A percentile compares a stretch with the other conserved stretches of the same genome.
These are phyloP conservation scores for Trichoderma sp. DNA, from an alignment of 2,329 filamentous ascomycete genomes.

Conservation along the genomic window DNA sequence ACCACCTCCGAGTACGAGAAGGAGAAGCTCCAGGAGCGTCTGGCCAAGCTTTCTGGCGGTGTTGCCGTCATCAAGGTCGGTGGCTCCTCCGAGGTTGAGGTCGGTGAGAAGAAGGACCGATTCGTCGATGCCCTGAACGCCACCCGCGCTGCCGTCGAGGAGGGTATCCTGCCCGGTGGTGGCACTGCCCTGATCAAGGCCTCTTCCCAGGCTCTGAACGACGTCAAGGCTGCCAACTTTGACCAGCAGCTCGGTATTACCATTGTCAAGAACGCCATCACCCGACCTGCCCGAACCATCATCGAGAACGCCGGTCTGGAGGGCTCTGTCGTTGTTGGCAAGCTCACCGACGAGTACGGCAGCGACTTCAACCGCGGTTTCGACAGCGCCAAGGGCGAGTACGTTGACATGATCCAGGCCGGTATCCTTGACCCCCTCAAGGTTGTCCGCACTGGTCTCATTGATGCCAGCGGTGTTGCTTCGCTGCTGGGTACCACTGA, in stretches of 20 bases:
- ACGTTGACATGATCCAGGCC: conserved; percentile 95
- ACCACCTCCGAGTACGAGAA: conserved; percentile 98
- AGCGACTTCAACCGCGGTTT: conserved; percentile 97
- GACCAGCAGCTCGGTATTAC: conserved; percentile 98
- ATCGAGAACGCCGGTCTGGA: conserved; percentile 97
- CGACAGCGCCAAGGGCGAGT: conserved; percentile 95
- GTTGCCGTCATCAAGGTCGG: conserved; percentile 99
- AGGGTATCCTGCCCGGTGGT: conserved; percentile 97
- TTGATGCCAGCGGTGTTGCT: conserved; percentile 93
- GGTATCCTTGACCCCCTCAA: conserved; percentile 99
- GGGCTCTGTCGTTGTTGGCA: conserved; percentile 94
- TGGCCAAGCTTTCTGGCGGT: conserved; percentile 97
- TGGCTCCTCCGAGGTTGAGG: conserved; percentile 95
- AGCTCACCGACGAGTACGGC: conserved; percentile 92
- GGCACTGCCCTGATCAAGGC: conserved; percentile 98
- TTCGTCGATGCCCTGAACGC: conserved; percentile 98
- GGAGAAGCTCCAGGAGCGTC: conserved; percentile 99
- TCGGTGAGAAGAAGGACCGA: conserved; percentile 99
- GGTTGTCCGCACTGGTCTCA: conserved; percentile 94
- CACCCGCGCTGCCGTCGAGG: conserved; percentile 95
- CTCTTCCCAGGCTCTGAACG: conserved; percentile 77
- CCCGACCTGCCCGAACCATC: conserved; percentile 87
- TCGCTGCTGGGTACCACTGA: conserved; percentile 97
- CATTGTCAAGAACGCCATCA: conserved; percentile 98
- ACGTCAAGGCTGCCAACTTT: conserved; percentile 89